Percentiles rank a stretch among this genome's conserved stretches.
Evolutionary conservation across 2,329 filamentous ascomycete species (phyloP).

Genomic region (Fusarium sororula): DNA sequence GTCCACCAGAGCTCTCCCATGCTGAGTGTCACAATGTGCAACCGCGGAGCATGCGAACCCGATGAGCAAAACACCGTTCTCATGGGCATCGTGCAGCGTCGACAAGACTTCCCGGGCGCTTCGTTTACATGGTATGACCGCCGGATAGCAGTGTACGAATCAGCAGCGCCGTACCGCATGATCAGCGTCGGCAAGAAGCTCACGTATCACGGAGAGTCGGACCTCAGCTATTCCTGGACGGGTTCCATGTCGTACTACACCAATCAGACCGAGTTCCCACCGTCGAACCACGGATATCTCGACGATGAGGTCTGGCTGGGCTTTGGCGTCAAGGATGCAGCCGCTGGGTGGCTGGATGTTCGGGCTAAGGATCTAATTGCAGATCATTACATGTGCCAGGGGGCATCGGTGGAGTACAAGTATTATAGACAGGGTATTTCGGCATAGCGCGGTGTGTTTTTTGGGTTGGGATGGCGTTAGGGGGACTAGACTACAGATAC

Average conservation of each 20-base stretch:
- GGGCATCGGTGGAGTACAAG: constrained; percentile 19
- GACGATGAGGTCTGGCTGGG: constrained; percentile 38
- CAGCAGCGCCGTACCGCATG: constrained; percentile 31
- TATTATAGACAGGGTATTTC: constrained; percentile 24
- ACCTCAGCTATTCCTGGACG: constrained; percentile 30
- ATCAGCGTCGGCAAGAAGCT: constrained; percentile 37
- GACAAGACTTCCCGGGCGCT: constrained; percentile 11
- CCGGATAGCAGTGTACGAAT: constrained; percentile 29
- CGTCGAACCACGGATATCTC: constrained; percentile 29
- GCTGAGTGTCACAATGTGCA: constrained; percentile 34
- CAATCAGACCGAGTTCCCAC: constrained; percentile 16
- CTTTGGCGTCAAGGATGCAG: constrained; percentile 34
- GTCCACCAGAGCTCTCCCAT: constrained; percentile 38
- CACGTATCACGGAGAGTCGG: constrained; percentile 34
- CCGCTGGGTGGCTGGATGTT: constrained; percentile 36
- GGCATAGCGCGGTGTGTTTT: constrained; percentile 1
- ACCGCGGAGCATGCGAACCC: constrained; percentile 28
- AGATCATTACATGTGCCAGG: constrained; percentile 35
- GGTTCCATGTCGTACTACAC: constrained; percentile 32
- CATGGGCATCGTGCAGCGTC: constrained; percentile 33
- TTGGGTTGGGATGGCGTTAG: constrained; percentile 1
- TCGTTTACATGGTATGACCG: constrained; percentile 33
- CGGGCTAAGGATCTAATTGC: constrained; percentile 26
- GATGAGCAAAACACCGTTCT: constrained; percentile 29
- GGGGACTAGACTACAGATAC: background rate